Base-by-base conservation (phyloP, 1,284 basidiomycete genomes). In the Ceratobasidium sp. region DNA sequence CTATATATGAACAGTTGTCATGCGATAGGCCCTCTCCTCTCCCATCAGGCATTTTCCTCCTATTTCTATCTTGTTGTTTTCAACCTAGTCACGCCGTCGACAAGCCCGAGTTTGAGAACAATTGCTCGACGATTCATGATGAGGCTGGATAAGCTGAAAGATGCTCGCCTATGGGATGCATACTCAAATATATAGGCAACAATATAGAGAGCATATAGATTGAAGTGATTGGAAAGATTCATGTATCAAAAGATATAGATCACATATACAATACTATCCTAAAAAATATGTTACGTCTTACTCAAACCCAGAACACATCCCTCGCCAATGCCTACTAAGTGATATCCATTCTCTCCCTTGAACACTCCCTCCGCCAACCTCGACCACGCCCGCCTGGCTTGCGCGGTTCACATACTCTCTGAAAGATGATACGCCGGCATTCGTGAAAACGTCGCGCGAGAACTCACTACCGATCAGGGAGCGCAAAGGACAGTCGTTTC, bases 281-380 rank as follows among this genome's bases (percentile, higher is more conserved):
- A 32, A 53, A 53, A 14, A 34, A n/a, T 32, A 16, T 32, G 52
- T 32, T 3, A 14, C 4, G 14, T 12, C 32, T 10, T 53, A 53
- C 52, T 53, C 30, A n/a, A 53, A 53, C 6, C 52, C 30, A 26
- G 52, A 53, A 28, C 32, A 36, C 6, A 67, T 34, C 8, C 62
- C 62, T 45, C 58, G 52, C 65, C 65, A 69, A 2, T 46, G 36
- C n/a, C 53, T 9, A 26, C 41, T 69, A 23, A 69, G 45, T 5
- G 65, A 57, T 9, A 69, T 69, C 65, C 65, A 69, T 53, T 69
- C 65, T 46, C 53, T 57, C 21, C 65, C 65, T 41, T 69, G 65
- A 32, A 69, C 53, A 45, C 28, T 36, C 6, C 65, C 65, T 30
- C 52, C 65, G 6, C 65, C 65, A 18, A 69, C 65, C 2, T 53